A percentile compares a stretch with the other conserved stretches of the same genome.
phyloP scores from a whole-genome alignment of 305 asterid genomes.

The Fraxinus angustifolia region DNA sequence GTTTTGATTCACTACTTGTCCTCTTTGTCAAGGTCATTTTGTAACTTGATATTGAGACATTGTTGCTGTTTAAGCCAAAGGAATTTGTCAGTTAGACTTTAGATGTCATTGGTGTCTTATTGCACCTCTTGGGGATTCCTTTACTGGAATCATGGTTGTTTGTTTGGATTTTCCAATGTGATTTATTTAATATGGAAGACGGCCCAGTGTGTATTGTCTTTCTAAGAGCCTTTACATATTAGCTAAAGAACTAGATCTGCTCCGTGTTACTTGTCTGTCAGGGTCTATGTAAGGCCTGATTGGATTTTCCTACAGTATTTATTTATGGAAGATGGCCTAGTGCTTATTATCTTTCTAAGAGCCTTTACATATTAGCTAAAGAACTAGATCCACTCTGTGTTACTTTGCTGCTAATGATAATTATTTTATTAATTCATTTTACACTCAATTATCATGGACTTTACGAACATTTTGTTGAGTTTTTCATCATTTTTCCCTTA shows the following conservation, averaged over 20 bases:
- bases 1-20: neutral
- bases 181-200: neutral
- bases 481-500: neutral
- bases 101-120: neutral
- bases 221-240: neutral
- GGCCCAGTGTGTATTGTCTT: neutral
- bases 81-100: neutral
- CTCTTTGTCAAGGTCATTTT: neutral
- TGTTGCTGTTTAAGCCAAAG: neutral
- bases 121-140: conserved; percentile 1
- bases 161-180: neutral
- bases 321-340: neutral
- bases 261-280: neutral
- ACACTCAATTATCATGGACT: neutral
- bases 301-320: neutral
- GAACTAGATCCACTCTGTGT: neutral
- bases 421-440: neutral
- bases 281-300: neutral
- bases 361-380: neutral
- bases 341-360: neutral
- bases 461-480: neutral
- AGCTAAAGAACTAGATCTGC: neutral
- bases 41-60: neutral
- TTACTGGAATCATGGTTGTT: neutral
- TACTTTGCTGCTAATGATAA: neutral